phyloP scores from a whole-genome alignment of 768 basidiomycete species.

The Boletus sensibilis region DNA sequence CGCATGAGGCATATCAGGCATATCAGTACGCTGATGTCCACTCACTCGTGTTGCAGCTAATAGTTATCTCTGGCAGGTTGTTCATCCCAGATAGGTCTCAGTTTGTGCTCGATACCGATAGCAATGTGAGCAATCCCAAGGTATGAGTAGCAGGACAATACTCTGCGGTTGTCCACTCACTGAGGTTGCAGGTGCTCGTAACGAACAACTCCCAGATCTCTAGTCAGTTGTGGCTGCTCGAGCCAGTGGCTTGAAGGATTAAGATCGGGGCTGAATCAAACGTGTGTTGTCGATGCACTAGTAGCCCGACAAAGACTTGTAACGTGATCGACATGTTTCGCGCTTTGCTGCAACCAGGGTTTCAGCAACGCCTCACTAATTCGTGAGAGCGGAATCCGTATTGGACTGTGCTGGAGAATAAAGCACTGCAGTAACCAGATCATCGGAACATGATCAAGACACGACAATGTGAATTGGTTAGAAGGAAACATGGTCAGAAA shows the following conservation, averaged over 20 bases:
- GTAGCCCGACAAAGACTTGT: not conserved
- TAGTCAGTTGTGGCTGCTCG: conserved; percentile 5
- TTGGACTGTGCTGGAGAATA: too few species aligned
- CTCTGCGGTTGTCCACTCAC: not conserved
- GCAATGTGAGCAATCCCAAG: not conserved
- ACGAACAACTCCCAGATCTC: conserved; percentile 2
- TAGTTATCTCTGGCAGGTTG: not conserved
- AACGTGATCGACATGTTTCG: not conserved
- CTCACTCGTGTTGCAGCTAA: not conserved
- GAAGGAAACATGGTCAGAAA: too few species aligned
- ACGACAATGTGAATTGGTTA: too few species aligned
- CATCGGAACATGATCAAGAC: too few species aligned
- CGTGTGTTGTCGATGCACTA: not conserved
- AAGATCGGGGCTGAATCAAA: not conserved
- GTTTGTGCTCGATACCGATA: conserved; percentile 3
- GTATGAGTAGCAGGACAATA: not conserved
- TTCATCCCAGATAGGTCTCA: not conserved
- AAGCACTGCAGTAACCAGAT: too few species aligned
- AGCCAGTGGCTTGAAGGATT: not conserved
- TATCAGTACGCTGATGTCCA: not conserved
- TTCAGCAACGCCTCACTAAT: too few species aligned
- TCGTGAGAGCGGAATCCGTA: too few species aligned
- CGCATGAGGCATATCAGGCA: not conserved
- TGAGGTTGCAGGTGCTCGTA: not conserved
- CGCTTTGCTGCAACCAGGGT: too few species aligned